These are phyloP conservation scores for Stagonosporopsis cucurbitacearum DNA, from an alignment of 2,329 filamentous ascomycete species.

Conservation along the genomic window DNA sequence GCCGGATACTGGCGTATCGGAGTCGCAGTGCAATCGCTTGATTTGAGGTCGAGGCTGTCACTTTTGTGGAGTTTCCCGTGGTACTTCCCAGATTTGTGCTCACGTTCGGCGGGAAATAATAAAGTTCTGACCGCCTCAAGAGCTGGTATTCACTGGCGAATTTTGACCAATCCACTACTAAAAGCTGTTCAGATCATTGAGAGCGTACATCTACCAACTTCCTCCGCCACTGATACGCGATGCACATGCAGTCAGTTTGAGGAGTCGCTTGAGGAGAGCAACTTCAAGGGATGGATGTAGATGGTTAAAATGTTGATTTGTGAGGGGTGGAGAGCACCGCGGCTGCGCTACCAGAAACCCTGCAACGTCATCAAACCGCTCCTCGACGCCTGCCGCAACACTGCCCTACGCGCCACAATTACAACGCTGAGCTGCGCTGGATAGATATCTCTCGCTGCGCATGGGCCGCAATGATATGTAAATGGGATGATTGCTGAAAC, in stretches of 20 bases:
- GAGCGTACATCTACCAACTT: not conserved
- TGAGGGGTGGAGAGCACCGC: not conserved
- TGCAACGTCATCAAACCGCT: not conserved
- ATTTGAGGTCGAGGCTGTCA: not conserved
- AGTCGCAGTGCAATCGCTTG: not conserved
- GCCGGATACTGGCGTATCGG: not conserved
- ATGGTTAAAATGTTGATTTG: not conserved
- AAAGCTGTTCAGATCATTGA: not conserved
- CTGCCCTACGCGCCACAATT: not conserved
- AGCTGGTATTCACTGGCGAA: not conserved
- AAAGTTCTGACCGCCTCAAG: not conserved
- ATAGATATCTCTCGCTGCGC: not conserved
- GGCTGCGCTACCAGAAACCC: not conserved
- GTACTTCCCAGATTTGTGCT: not conserved
- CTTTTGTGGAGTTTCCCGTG: not conserved
- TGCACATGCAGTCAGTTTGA: not conserved
- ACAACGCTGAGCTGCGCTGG: not conserved
- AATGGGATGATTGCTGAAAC: slow-evolving; percentile 20
- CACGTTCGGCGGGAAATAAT: not conserved
- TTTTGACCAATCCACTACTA: not conserved
- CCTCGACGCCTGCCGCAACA: not conserved
- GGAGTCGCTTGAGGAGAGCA: not conserved
- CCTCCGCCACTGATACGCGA: not conserved
- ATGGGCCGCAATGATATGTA: not conserved
- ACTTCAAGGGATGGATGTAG: too few relatives aligned